These are phyloP conservation scores for Monascus ruber DNA, from an alignment of 2,329 filamentous ascomycete genomes.

Conservation along the genomic window DNA sequence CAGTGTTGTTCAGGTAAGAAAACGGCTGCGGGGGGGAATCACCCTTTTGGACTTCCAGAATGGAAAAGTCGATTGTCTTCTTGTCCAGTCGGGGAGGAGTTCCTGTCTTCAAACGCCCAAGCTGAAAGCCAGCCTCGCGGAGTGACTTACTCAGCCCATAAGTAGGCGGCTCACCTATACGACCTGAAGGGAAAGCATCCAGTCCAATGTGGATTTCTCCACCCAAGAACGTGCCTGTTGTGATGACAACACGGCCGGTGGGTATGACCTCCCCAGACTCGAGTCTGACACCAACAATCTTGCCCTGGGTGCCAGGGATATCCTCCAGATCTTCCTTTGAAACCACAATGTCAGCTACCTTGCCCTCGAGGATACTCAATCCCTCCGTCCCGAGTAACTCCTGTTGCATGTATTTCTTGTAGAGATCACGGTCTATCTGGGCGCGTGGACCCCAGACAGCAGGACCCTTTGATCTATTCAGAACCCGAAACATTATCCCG, in stretches of 20 bases:
- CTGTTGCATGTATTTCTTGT: conserved; percentile 81
- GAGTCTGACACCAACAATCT: conserved; percentile 72
- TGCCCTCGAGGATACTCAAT: conserved; percentile 69
- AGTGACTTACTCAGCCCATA: conserved; percentile 87
- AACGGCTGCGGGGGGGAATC: conserved; percentile 83
- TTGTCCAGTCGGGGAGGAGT: conserved; percentile 80
- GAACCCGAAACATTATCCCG: conserved; percentile 80
- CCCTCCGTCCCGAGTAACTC: conserved; percentile 71
- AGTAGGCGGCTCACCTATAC: conserved; percentile 88
- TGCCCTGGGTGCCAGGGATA: conserved; percentile 46
- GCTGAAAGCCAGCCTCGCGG: conserved; percentile 71
- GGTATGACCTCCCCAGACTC: conserved; percentile 78
- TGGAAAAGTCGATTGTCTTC: conserved; percentile 66
- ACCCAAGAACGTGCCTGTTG: conserved; percentile 87
- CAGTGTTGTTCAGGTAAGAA: conserved; percentile 72
- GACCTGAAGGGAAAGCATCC: conserved; percentile 70
- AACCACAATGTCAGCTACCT: conserved; percentile 82
- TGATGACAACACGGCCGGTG: conserved; percentile 77
- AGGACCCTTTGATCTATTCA: conserved; percentile 83
- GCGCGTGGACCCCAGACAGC: conserved; percentile 95
- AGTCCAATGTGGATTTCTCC: conserved; percentile 95
- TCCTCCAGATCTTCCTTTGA: conserved; percentile 43
- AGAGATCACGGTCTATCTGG: conserved; percentile 85
- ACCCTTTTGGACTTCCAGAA: conserved; percentile 62
- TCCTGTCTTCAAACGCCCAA: conserved; percentile 88